These are phyloP conservation scores for Colletotrichum costaricense DNA, from an alignment of 2,329 filamentous ascomycete genomes.

Conservation along the genomic window DNA sequence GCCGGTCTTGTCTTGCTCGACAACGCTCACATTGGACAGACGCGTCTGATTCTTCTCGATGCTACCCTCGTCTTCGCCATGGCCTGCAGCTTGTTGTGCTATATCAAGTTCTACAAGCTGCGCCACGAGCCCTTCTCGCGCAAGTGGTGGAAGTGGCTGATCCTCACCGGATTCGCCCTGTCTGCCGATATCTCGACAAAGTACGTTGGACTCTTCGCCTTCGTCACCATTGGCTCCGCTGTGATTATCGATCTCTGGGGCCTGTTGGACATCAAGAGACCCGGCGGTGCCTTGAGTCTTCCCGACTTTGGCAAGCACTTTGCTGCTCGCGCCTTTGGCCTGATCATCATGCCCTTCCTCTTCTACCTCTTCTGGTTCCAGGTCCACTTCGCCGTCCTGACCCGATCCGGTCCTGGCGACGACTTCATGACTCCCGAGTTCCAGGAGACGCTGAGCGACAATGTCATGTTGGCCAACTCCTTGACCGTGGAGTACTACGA, in stretches of 20 bases:
- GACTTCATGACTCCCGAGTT: slow-evolving; percentile 99
- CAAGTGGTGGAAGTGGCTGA: slow-evolving; percentile 99
- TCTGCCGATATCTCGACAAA: slow-evolving; percentile 99
- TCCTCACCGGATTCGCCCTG: slow-evolving; percentile 92
- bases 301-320: slow-evolving; percentile 90
- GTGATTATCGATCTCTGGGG: slow-evolving; percentile 97
- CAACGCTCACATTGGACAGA: slow-evolving; percentile 98
- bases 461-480: slow-evolving; percentile 89
- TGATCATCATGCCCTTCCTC: slow-evolving; percentile 92
- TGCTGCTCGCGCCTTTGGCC: slow-evolving; percentile 82
- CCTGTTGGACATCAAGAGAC: slow-evolving; percentile 88
- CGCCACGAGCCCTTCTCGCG: slow-evolving; percentile 88
- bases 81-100: slow-evolving; percentile 92
- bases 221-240: slow-evolving; percentile 94
- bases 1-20: slow-evolving; percentile 91
- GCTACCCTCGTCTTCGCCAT: slow-evolving; percentile 95
- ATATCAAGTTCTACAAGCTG: slow-evolving; percentile 98
- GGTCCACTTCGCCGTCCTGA: slow-evolving; percentile 94
- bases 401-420: slow-evolving; percentile 90
- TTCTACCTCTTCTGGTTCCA: slow-evolving; percentile 99
- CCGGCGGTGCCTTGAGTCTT: slow-evolving; percentile 82
- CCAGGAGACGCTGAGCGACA: slow-evolving; percentile 96
- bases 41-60: slow-evolving; percentile 92
- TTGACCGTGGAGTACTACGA: slow-evolving; percentile 92
- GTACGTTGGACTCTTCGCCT: slow-evolving; percentile 96